A percentile compares a stretch with the other conserved stretches of the same genome.
These are phyloP conservation scores for Entophlyctis helioformis DNA, from an alignment of 192 early-diverging fungal genomes.

Conservation along the genomic window DNA sequence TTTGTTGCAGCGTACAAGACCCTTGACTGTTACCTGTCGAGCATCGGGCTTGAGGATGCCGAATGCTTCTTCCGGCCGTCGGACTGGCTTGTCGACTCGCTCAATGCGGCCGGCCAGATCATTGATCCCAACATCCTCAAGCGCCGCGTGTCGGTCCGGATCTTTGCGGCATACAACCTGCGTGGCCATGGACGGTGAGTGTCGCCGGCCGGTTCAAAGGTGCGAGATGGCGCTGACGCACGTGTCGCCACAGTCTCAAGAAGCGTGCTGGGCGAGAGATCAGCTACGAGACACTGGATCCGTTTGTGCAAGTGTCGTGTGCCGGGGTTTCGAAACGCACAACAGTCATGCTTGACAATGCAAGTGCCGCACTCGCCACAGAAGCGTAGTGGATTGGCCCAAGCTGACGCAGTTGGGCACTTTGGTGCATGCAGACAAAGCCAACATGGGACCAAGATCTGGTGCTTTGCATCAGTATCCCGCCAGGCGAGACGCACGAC, in stretches of 20 bases:
- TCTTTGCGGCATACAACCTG: constrained; percentile 12
- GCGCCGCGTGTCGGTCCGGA: constrained; percentile 14
- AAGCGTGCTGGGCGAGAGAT: constrained; percentile 9
- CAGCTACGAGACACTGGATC: constrained; percentile 14
- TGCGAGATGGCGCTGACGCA: background rate
- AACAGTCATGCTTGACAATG: constrained; percentile 14
- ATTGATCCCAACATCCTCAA: constrained; percentile 11
- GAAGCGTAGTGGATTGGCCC: no score
- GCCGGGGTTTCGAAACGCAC: constrained; percentile 10
- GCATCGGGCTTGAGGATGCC: constrained; percentile 19
- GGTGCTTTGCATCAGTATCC: constrained; percentile 20
- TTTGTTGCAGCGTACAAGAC: constrained; percentile 17
- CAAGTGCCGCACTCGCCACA: no score
- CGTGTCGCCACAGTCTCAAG: constrained; percentile 12
- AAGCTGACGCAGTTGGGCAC: no score
- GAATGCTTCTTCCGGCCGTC: constrained; percentile 13
- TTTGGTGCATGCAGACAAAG: constrained; percentile 2
- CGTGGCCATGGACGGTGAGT: background rate
- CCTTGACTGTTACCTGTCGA: constrained; percentile 7
- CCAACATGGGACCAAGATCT: constrained; percentile 28
- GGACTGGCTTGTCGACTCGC: constrained; percentile 4
- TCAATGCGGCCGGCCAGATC: constrained; percentile 4
- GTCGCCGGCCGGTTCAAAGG: background rate
- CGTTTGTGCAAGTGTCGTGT: constrained; percentile 16
- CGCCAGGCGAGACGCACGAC: constrained; percentile 25